A percentile compares a stretch with the other conserved stretches of the same genome.
phyloP scores from a whole-genome alignment of 1,284 basidiomycete genomes.

The Thecaphora thlaspeos region DNA sequence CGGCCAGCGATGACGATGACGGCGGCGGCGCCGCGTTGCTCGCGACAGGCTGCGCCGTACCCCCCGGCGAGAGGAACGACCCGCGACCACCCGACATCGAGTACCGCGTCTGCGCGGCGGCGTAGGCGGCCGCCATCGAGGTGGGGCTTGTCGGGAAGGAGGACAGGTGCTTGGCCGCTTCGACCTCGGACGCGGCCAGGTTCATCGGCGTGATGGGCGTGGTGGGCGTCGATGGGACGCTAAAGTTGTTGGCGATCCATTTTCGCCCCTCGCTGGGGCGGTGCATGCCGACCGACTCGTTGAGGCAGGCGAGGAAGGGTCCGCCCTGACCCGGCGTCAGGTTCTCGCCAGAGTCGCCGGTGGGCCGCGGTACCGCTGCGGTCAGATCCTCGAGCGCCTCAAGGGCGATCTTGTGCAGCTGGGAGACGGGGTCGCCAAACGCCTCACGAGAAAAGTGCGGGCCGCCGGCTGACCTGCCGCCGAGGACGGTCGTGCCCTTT shows the following conservation, averaged over 20 bases:
- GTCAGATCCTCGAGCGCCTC: slow-evolving; percentile 44
- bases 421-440: slow-evolving; percentile 88
- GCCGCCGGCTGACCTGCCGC: slow-evolving; percentile 73
- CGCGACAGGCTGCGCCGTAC: no score
- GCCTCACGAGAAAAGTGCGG: slow-evolving; percentile 73
- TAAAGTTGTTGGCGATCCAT: slow-evolving; percentile 34
- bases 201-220: slow-evolving; percentile 47
- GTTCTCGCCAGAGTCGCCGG: slow-evolving; percentile 21
- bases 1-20: no score
- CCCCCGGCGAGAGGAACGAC: no score
- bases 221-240: slow-evolving; percentile 44
- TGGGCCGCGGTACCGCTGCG: slow-evolving; percentile 16
- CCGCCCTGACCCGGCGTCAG: slow-evolving; percentile 41
- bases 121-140: no score
- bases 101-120: no score
- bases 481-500: slow-evolving; percentile 81
- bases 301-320: slow-evolving; percentile 48
- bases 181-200: slow-evolving; percentile 20
- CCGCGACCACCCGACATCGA: no score
- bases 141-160: slow-evolving; percentile 22
- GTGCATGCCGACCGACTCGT: slow-evolving; percentile 50
- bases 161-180: slow-evolving; percentile 6
- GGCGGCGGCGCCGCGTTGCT: no score
- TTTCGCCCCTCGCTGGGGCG: slow-evolving; percentile 39
- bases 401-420: slow-evolving; percentile 70